phyloP scores from a whole-genome alignment of 164 flowering plant genomes.

The Santalum album region DNA sequence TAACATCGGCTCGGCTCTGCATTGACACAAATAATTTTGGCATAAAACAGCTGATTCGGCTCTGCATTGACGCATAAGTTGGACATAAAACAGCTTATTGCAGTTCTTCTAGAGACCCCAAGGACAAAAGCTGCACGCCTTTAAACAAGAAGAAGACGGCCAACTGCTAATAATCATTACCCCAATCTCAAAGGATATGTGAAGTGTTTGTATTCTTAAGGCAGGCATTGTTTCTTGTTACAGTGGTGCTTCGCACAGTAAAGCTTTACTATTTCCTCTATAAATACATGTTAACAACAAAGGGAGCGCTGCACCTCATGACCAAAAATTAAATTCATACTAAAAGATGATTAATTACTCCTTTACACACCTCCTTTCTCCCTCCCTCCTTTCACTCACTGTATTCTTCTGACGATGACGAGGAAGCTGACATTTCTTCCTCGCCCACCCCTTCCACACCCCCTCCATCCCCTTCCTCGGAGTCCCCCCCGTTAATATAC shows the following conservation, averaged over 20 bases:
- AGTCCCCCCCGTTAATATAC: constrained; percentile 20
- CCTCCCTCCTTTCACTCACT: constrained; percentile 31
- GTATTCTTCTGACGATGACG: constrained; percentile 59
- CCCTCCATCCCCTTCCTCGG: constrained; percentile 17
- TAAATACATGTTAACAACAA: not conserved
- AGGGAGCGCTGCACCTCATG: not conserved
- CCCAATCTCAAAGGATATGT: too few relatives aligned
- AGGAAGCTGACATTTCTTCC: constrained; percentile 29
- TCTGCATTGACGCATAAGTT: too few relatives aligned
- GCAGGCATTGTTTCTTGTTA: too few relatives aligned
- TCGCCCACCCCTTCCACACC: constrained; percentile 27
- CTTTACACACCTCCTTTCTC: not conserved
- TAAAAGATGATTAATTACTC: not conserved
- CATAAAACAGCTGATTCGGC: too few relatives aligned
- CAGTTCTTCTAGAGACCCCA: too few relatives aligned
- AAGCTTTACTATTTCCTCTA: not conserved
- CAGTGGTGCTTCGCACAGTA: not conserved
- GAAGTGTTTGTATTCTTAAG: too few relatives aligned
- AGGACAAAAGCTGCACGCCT: too few relatives aligned
- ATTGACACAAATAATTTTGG: too few relatives aligned
- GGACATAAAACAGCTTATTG: too few relatives aligned
- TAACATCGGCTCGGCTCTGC: too few relatives aligned
- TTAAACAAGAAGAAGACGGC: too few relatives aligned
- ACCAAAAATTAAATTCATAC: not conserved
- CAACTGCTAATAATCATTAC: too few relatives aligned